These are phyloP conservation scores for Colletotrichum costaricense DNA, from an alignment of 2,329 filamentous ascomycete species.

Conservation along the genomic window DNA sequence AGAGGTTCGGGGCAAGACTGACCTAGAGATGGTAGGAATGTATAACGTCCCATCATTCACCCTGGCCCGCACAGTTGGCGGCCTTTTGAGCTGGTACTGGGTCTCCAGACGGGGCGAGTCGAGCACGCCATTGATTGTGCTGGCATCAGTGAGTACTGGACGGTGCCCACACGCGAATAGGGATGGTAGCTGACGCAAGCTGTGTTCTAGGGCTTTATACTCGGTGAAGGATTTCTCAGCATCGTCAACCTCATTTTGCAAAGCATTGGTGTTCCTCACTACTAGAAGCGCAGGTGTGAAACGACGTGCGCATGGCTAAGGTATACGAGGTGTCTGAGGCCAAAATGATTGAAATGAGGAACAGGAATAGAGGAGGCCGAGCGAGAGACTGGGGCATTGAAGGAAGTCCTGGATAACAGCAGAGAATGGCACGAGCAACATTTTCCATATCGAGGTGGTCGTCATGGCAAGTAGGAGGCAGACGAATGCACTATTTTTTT, in stretches of 20 bases:
- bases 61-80: slow-evolving; percentile 85
- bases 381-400: neutral
- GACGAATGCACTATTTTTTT: neutral
- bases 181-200: neutral
- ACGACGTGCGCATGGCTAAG: neutral
- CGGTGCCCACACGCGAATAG: neutral
- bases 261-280: slow-evolving; percentile 79
- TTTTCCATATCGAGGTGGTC: neutral
- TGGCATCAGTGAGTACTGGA: slow-evolving; percentile 71
- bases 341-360: neutral
- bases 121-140: slow-evolving; percentile 86
- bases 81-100: slow-evolving; percentile 83
- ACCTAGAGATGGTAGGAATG: slow-evolving; percentile 72
- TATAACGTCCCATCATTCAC: slow-evolving; percentile 99
- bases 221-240: slow-evolving; percentile 92
- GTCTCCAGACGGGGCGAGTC: slow-evolving; percentile 56
- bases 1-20: neutral
- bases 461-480: neutral
- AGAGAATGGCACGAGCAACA: neutral
- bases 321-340: neutral
- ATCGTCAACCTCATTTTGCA: slow-evolving; percentile 90
- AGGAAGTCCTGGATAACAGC: too few species aligned
- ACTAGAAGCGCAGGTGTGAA: slow-evolving; percentile 1
- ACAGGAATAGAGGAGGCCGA: neutral
- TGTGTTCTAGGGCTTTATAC: slow-evolving; percentile 76